Base-by-base conservation (phyloP, 1,139 yeast species). In the Kodamaea anthophila region DNA sequence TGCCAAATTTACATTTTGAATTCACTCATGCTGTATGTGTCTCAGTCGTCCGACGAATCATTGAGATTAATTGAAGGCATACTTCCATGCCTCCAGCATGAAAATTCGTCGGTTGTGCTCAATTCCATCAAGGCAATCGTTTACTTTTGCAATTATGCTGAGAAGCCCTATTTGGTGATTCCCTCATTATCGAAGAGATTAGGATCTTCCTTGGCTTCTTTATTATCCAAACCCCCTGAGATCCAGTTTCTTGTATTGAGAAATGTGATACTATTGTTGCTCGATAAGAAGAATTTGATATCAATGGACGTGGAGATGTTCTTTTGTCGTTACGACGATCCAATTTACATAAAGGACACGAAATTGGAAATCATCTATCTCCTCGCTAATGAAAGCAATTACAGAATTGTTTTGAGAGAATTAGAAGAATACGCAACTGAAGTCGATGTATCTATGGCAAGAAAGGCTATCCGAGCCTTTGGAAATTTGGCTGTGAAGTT, bases 401-500 rank as follows among this genome's bases (percentile, higher is more conserved):
- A 82, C 26, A 62, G 60, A 9, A 60, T 67, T 15, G 91, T 88
- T 1, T 57, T 87, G 27, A 61, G 75, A 15, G 97, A 88, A 48
- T 57, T 88, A 26, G 83, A 79, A 41, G 94, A 84, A 45, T 86
- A 87, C 51, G 93, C 94, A 4, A 74, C 88, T 0, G 94, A 85
- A 43, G 80, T 85, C 18, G 95, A 86, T 50, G 74, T 80, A 7
- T 81, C 84, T 33, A 83, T 85, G 77, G 85, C 93, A 1, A 63
- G 94, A 32, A 85, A 86, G 45, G 86, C 96, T 0, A 79, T 88
- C 3, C 61, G 95, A 35, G 95, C 96, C 0, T 78, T 91, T 41
- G 96, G 96, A 2, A 84, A 86, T 44, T 60, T 91, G 21, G 94
- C 96, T 0, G 77, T 87, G 18, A 86, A 85, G 45, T 58, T 86